Percentiles rank a stretch among this genome's conserved stretches.
These are phyloP conservation scores for Candida ovalis DNA, from an alignment of 805 yeast genomes.

Conservation along the genomic window DNA sequence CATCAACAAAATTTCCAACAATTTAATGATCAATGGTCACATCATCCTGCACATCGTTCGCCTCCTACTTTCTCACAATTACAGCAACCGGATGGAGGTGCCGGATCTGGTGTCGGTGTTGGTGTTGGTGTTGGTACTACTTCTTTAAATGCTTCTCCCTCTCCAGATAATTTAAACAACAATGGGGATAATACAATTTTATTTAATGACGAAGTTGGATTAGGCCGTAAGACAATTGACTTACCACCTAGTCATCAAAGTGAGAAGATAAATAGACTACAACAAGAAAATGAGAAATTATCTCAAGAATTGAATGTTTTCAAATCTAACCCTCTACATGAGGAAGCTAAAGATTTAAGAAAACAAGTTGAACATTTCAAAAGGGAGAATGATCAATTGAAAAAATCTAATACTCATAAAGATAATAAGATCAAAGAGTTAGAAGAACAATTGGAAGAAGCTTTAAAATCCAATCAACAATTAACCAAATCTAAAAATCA, in stretches of 20 bases:
- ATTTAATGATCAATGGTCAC: constrained; percentile 38
- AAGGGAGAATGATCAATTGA: constrained; percentile 14
- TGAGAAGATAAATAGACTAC: constrained; percentile 21
- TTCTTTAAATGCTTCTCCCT: constrained; percentile 2
- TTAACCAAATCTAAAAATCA: constrained; percentile 10
- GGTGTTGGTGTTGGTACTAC: too few relatives aligned
- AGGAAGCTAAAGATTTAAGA: constrained; percentile 13
- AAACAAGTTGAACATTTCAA: constrained; percentile 16
- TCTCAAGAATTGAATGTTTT: constrained; percentile 11
- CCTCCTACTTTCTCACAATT: background rate
- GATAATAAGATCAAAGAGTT: constrained; percentile 10
- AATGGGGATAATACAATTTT: constrained; percentile 15
- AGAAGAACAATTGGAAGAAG: constrained; percentile 8
- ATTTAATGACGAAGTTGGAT: constrained; percentile 15
- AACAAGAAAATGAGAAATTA: constrained; percentile 21
- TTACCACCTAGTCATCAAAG: constrained; percentile 29
- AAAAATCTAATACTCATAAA: constrained; percentile 12
- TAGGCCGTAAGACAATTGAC: constrained; percentile 22
- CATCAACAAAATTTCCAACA: constrained; percentile 69
- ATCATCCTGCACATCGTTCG: constrained; percentile 9
- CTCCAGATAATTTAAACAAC: constrained; percentile 2
- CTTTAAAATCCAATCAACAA: constrained; percentile 7
- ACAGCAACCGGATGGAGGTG: too few relatives aligned
- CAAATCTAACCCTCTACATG: constrained; percentile 11
- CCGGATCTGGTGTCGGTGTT: too few relatives aligned